These are phyloP conservation scores for Schizophyllum amplum DNA, from an alignment of 1,284 basidiomycete genomes.

Conservation along the genomic window DNA sequence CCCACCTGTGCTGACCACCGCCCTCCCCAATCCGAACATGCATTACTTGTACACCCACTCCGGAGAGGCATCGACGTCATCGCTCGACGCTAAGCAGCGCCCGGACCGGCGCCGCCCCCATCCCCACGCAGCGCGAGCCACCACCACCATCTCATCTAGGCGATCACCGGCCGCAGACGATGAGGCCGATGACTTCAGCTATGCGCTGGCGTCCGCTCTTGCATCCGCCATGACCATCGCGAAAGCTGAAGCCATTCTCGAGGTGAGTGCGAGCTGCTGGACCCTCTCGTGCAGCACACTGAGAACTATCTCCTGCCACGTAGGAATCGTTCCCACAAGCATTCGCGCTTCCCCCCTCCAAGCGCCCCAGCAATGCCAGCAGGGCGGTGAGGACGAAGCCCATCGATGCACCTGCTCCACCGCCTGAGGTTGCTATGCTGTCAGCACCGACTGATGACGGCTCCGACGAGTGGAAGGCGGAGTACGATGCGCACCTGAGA, in stretches of 20 bases:
- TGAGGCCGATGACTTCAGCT: not conserved
- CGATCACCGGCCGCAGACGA: not conserved
- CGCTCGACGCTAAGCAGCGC: not conserved
- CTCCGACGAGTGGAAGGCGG: slow-evolving; percentile 31
- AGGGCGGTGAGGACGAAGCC: not conserved
- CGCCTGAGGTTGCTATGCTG: slow-evolving; percentile 7
- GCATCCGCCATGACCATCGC: not conserved
- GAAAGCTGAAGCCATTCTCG: not conserved
- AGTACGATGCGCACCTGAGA: slow-evolving; percentile 63
- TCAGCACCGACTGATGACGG: slow-evolving; percentile 9
- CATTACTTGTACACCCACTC: not conserved
- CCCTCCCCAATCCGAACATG: not conserved
- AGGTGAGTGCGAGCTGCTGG: not conserved
- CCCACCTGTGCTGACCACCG: too few relatives aligned
- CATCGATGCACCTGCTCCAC: not conserved
- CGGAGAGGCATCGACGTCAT: not conserved
- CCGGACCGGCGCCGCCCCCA: not conserved
- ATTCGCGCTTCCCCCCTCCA: slow-evolving; percentile 11
- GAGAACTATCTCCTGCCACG: not conserved
- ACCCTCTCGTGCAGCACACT: not conserved
- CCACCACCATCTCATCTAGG: not conserved
- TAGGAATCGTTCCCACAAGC: slow-evolving; percentile 11
- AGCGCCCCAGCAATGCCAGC: slow-evolving; percentile 8
- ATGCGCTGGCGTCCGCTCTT: not conserved
- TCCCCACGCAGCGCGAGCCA: not conserved